Conservation (phyloP, 257 asterid genomes). For the Misopates orontium region DNA sequence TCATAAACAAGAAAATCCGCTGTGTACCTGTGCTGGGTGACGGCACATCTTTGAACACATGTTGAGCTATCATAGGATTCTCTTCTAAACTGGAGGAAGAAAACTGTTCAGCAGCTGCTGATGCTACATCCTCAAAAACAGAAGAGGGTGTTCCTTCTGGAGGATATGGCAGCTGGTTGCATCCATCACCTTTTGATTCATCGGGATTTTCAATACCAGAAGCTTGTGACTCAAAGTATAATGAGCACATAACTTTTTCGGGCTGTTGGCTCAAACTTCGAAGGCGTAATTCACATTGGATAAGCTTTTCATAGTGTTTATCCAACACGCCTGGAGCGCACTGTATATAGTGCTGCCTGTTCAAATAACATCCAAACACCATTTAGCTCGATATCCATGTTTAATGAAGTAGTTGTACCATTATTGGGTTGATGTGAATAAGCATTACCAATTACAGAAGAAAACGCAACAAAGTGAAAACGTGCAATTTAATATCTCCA, state of each 20-base stretch:
- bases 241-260: slow-evolving; percentile 48
- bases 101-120: too few relatives aligned
- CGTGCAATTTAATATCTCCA: not conserved
- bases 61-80: not conserved
- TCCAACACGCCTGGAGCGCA: slow-evolving; percentile 68
- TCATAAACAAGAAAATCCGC: not conserved
- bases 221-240: slow-evolving; percentile 53
- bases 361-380: slow-evolving; percentile 30
- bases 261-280: slow-evolving; percentile 60
- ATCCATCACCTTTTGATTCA: slow-evolving; percentile 31
- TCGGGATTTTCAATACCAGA: slow-evolving; percentile 42
- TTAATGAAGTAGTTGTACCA: not conserved
- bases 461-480: not conserved
- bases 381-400: slow-evolving; percentile 12
- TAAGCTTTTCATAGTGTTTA: slow-evolving; percentile 80
- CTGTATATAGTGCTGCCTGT: slow-evolving; percentile 65
- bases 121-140: too few relatives aligned
- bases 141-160: too few relatives aligned
- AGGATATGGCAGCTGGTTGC: slow-evolving; percentile 22
- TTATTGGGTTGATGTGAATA: not conserved
- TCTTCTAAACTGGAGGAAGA: too few relatives aligned
- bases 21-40: not conserved
- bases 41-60: not conserved
- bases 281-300: slow-evolving; percentile 69
- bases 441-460: not conserved